A percentile compares a stretch with the other conserved stretches of the same genome.
Evolutionary conservation across 768 basidiomycete genomes (phyloP).

Genomic region (Russula earlei): DNA sequence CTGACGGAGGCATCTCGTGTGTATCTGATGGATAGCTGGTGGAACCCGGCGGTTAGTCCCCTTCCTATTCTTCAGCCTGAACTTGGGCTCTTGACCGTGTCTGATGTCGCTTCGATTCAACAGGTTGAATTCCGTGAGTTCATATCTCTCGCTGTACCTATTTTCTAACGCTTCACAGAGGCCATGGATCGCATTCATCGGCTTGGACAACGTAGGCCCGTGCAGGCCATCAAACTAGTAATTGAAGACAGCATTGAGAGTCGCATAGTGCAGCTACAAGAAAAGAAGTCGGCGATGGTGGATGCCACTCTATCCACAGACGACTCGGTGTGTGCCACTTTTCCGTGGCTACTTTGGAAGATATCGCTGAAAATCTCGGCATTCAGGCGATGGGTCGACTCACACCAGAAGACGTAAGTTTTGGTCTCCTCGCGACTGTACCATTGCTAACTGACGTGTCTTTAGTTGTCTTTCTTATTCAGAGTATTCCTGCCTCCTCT

Average conservation of each 20-base stretch:
- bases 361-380: constrained; percentile 9
- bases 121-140: constrained; percentile 73
- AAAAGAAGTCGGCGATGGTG: constrained; percentile 95
- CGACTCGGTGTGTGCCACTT: constrained; percentile 55
- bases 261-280: constrained; percentile 93
- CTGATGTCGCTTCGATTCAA: background rate
- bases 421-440: background rate
- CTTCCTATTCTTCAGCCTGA: background rate
- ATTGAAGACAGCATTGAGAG: constrained; percentile 96
- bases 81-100: background rate
- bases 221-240: constrained; percentile 88
- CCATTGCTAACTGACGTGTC: constrained; percentile 5
- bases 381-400: constrained; percentile 82
- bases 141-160: background rate
- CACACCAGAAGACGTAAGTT: constrained; percentile 63
- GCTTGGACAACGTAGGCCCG: constrained; percentile 88
- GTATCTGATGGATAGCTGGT: constrained; percentile 97
- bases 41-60: constrained; percentile 80
- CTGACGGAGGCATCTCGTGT: constrained; percentile 87
- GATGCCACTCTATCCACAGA: constrained; percentile 78
- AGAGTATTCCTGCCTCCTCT: constrained; percentile 28
- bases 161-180: constrained; percentile 35
- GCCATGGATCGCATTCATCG: constrained; percentile 98
- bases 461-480: constrained; percentile 38
- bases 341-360: background rate